A percentile compares a stretch with the other conserved stretches of the same genome.
These are phyloP conservation scores for Chlorella ohadii DNA, from an alignment of 139 green algal genomes.

Conservation along the genomic window DNA sequence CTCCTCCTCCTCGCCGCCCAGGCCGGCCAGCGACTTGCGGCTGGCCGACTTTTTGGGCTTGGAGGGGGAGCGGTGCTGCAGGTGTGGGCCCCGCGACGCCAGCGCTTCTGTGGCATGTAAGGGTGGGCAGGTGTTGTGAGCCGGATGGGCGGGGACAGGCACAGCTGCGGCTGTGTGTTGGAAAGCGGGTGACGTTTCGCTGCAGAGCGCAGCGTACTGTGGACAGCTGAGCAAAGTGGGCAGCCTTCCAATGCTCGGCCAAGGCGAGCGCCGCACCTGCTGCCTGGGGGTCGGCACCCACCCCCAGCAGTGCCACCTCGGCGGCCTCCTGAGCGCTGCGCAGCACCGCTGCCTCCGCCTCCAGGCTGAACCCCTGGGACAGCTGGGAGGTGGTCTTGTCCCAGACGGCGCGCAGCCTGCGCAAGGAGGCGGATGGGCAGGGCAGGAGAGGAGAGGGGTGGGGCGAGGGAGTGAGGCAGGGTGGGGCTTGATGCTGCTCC, in stretches of 20 bases:
- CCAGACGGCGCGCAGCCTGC: constrained; percentile 24
- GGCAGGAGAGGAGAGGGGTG: neutral
- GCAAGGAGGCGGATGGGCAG: neutral
- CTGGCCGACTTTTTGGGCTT: neutral
- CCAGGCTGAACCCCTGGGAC: constrained; percentile 5
- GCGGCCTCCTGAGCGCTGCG: neutral
- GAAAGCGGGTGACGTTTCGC: too few species aligned
- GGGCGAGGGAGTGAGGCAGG: neutral
- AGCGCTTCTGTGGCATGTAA: neutral
- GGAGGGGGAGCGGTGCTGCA: constrained; percentile 8
- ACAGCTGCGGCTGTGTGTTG: too few species aligned
- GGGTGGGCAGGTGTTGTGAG: neutral
- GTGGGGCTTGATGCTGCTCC: too few species aligned
- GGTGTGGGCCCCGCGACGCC: neutral
- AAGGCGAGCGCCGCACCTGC: neutral
- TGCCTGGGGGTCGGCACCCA: neutral
- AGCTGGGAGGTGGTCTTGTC: neutral
- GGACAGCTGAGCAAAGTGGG: too few species aligned
- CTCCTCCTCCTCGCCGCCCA: neutral
- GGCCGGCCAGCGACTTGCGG: neutral
- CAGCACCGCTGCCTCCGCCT: neutral
- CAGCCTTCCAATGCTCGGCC: too few species aligned
- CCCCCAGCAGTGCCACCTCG: neutral
- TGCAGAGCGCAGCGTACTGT: too few species aligned
- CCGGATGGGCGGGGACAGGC: too few species aligned